Conservation (phyloP, 345 rosid genomes). For the Lumnitzera racemosa region DNA sequence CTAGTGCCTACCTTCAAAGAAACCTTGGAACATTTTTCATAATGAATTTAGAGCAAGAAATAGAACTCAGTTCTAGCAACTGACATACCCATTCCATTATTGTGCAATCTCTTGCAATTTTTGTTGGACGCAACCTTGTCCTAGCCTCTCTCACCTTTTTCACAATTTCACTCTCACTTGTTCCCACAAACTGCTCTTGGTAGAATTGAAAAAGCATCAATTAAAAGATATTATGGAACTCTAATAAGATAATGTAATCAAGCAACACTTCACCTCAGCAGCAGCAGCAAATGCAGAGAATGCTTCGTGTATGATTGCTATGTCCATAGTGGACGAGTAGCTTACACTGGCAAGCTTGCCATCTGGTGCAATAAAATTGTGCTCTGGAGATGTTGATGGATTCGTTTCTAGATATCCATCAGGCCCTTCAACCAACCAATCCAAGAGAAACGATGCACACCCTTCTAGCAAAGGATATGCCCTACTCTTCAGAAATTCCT, state of each 20-base stretch:
- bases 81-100: slow-evolving; percentile 87
- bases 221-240: slow-evolving; percentile 1
- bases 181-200: slow-evolving; percentile 52
- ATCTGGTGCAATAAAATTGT: slow-evolving; percentile 67
- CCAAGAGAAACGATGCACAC: slow-evolving; percentile 64
- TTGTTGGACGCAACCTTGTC: slow-evolving; percentile 61
- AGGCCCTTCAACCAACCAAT: slow-evolving; percentile 82
- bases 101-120: slow-evolving; percentile 71
- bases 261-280: slow-evolving; percentile 53
- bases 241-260: too few species aligned
- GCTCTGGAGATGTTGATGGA: slow-evolving; percentile 98
- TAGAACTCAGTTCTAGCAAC: background rate
- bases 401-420: slow-evolving; percentile 77
- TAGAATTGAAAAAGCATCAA: background rate
- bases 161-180: slow-evolving; percentile 42
- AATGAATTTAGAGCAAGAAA: too few species aligned
- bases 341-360: slow-evolving; percentile 81
- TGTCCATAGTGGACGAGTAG: slow-evolving; percentile 96
- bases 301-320: slow-evolving; percentile 71
- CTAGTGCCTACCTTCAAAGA: slow-evolving; percentile 41
- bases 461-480: slow-evolving; percentile 88
- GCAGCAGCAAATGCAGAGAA: slow-evolving; percentile 65
- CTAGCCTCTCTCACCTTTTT: slow-evolving; percentile 48
- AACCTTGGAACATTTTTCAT: background rate
- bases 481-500: slow-evolving; percentile 74